Base-by-base conservation (phyloP, 2,329 filamentous ascomycete species). In the Aspergillus luchuensis region DNA sequence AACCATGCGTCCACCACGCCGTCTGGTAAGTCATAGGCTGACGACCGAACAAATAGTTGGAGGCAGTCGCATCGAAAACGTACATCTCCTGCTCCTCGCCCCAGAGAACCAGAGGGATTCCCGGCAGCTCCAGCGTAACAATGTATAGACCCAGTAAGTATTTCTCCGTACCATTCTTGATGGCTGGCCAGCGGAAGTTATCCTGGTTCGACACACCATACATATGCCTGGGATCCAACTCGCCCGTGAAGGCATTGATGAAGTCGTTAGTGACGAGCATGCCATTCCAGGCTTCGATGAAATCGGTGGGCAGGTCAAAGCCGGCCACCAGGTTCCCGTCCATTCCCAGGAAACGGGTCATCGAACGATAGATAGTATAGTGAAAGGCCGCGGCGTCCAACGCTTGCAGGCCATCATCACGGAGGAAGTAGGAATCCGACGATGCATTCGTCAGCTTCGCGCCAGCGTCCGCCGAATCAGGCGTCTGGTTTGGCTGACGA, bases 21-120 rank as follows among this genome's bases (percentile, higher is more conserved):
- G 81, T 81, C 1, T 84, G 78, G 2, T 85, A 80, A 5, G 83
- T 81, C 81, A 89, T 87, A 1, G 86, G 75, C 67, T 85, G 84
- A 65, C 86, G 82, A 21, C 86, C 86, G 67, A 85, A 89, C 38
- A 89, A 80, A 67, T 89, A 89, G 66, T 89, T 88, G 59, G 76
- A 76, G 4, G 86, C 86, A 1, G 85, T 87, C 63, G 84, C 87
- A 68, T 89, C 86, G 2, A 88, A 75, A 0, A 87, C 74, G 64
- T 88, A 88, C 61, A 85, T 85, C 0, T 82, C 83, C 71, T 89
- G 86, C 68, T 89, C 86, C 67, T 89, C 87, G n/a, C 86, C 86
- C 83, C 85, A 89, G n/a, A 83, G 79, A 8, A 87, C 72, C 30
- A 86, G 69, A 0, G 86, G 84, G 30, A 87, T 85, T 15, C 86